These are phyloP conservation scores for Avena insularis DNA, from an alignment of 176 grass and related monocot genomes.

Conservation along the genomic window DNA sequence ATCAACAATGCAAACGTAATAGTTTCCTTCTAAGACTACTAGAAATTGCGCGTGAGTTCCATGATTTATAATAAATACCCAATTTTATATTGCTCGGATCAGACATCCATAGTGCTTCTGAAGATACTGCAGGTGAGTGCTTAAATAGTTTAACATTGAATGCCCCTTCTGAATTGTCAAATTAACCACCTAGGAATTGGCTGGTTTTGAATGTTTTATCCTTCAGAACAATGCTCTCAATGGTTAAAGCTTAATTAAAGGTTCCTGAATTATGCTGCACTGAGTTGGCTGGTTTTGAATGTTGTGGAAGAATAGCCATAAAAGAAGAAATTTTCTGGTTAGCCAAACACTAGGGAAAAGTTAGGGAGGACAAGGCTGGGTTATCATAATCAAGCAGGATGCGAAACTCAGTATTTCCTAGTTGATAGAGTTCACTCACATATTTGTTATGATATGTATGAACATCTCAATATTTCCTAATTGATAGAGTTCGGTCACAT, in stretches of 20 bases:
- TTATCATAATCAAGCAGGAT: not conserved
- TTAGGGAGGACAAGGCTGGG: not conserved
- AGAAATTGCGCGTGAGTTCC: not conserved
- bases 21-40: not conserved
- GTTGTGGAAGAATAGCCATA: not conserved
- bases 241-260: not conserved
- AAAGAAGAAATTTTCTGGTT: not conserved
- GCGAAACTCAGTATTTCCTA: not conserved
- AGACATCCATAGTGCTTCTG: too few relatives aligned
- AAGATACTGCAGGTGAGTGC: not conserved
- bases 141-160: slow-evolving; percentile 18
- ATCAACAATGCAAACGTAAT: not conserved
- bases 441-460: slow-evolving; percentile 18
- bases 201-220: slow-evolving; percentile 1
- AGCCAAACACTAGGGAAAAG: not conserved
- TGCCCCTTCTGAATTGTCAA: not conserved
- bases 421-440: not conserved
- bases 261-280: not conserved
- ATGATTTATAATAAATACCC: not conserved
- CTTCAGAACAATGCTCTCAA: not conserved
- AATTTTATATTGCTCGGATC: slow-evolving; percentile 2
- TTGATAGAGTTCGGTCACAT: not conserved
- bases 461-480: not conserved
- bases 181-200: not conserved
- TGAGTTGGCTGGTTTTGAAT: not conserved